These are phyloP conservation scores for Pseudopyrenochaeta lycopersici DNA, from an alignment of 2,329 filamentous ascomycete species.

Conservation along the genomic window DNA sequence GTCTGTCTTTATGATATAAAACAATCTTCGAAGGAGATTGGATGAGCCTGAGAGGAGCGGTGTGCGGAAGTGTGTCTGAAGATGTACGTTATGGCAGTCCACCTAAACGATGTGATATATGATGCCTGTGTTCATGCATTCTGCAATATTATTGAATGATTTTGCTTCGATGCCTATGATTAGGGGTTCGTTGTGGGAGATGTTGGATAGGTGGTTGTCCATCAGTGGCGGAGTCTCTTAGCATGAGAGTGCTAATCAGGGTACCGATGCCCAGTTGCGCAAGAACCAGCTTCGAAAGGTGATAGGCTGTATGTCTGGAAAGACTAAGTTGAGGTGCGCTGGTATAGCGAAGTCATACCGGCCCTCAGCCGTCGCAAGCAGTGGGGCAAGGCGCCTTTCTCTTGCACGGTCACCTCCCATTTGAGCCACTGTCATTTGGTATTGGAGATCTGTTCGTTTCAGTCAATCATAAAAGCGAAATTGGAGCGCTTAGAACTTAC, in stretches of 20 bases:
- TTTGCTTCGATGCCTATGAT: no score
- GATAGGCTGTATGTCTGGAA: constrained; percentile 48
- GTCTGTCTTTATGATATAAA: no score
- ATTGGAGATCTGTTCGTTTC: constrained; percentile 50
- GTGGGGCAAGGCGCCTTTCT: constrained; percentile 62
- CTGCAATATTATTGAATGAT: no score
- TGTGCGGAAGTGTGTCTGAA: no score
- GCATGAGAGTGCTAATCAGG: constrained; percentile 18
- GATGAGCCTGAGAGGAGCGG: no score
- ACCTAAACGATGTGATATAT: no score
- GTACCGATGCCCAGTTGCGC: constrained; percentile 44
- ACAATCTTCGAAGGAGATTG: no score
- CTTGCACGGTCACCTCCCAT: constrained; percentile 41
- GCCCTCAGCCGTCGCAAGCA: constrained; percentile 73
- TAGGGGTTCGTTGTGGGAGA: no score
- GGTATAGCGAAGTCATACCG: constrained; percentile 70
- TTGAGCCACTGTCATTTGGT: constrained; percentile 56
- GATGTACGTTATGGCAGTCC: no score
- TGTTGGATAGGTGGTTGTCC: no score
- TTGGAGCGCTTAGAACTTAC: constrained; percentile 8
- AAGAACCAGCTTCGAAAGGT: constrained; percentile 52
- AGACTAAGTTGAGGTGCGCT: constrained; percentile 64
- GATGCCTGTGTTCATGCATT: no score
- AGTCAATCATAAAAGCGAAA: neutral
- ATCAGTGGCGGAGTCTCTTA: no score